These are phyloP conservation scores for Leccinum ochraceum DNA, from an alignment of 768 basidiomycete species.

Conservation along the genomic window DNA sequence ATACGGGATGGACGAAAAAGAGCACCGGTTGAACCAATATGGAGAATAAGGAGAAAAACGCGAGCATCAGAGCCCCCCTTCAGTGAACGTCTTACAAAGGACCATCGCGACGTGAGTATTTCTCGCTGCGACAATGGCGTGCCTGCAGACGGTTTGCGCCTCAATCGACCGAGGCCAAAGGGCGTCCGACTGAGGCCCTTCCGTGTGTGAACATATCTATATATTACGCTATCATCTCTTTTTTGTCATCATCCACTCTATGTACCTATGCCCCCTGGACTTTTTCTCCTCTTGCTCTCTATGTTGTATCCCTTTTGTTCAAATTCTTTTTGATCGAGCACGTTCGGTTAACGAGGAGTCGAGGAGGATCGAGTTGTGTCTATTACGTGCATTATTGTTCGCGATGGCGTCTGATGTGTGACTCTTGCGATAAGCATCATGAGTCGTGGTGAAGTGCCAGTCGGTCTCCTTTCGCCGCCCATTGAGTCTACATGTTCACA, in stretches of 20 bases:
- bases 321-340: neutral
- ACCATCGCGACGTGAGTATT: too few species aligned
- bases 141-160: constrained; percentile 41
- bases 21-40: too few species aligned
- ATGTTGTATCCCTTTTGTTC: constrained; percentile 28
- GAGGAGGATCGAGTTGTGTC: constrained; percentile 8
- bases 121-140: too few species aligned
- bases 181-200: constrained; percentile 5
- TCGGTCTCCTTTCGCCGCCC: too few species aligned
- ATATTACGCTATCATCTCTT: neutral
- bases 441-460: too few species aligned
- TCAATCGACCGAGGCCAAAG: constrained; percentile 48
- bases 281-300: neutral
- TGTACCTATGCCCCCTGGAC: constrained; percentile 31
- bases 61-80: too few species aligned
- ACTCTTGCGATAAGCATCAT: too few species aligned
- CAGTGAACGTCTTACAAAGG: too few species aligned
- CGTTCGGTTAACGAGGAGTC: neutral
- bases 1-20: too few species aligned
- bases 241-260: constrained; percentile 15
- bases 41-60: too few species aligned
- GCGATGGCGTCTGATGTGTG: too few species aligned
- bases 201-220: neutral
- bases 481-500: neutral
- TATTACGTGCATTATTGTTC: neutral